phyloP scores from a whole-genome alignment of 225 moss, liverwort and hornwort species.

The Pleurozium schreberi region DNA sequence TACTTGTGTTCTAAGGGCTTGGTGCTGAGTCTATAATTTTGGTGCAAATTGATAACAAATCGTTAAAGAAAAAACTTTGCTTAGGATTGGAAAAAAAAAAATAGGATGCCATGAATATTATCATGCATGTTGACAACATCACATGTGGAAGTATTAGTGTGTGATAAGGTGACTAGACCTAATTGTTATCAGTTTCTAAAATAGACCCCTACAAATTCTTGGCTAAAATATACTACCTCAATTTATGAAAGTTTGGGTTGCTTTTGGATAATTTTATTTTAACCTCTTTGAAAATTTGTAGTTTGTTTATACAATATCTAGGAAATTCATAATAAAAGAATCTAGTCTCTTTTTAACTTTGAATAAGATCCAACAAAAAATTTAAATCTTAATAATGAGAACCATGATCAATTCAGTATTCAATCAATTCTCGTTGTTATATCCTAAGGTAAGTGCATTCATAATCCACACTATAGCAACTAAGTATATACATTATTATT shows the following conservation, averaged over 20 bases:
- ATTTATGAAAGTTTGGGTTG: rapidly evolving
- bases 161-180: not conserved
- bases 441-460: rapidly evolving
- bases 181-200: not conserved
- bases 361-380: not conserved
- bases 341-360: not conserved
- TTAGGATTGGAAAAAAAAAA: too few species aligned
- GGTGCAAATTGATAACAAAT: too few species aligned
- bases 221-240: rapidly evolving
- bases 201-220: rapidly evolving
- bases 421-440: not conserved
- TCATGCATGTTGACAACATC: not conserved
- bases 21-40: too few species aligned
- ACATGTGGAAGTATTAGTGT: not conserved
- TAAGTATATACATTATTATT: not conserved
- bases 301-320: not conserved
- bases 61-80: too few species aligned
- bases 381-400: not conserved
- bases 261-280: not conserved
- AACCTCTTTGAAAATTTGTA: not conserved
- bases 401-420: not conserved
- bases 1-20: too few species aligned
- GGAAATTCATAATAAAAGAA: not conserved
- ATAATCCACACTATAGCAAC: not conserved
- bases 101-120: too few species aligned